These are phyloP conservation scores for Solanum tarijense DNA, from an alignment of 257 asterid genomes.

Conservation along the genomic window DNA sequence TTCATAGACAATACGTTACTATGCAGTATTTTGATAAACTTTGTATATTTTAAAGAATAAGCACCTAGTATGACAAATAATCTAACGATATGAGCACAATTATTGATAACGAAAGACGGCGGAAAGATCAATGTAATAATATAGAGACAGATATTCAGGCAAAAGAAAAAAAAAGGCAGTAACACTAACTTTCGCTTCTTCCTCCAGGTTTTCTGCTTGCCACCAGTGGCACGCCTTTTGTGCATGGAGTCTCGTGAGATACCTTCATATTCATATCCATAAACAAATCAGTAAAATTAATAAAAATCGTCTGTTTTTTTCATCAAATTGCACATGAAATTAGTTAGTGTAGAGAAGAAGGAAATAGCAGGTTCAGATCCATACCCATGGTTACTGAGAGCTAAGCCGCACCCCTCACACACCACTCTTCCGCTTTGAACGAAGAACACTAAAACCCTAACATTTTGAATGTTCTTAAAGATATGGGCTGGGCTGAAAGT, in stretches of 20 bases:
- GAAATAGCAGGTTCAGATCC: neutral
- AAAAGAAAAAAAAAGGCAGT: neutral
- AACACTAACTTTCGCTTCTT: conserved; percentile 63
- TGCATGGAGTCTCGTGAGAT: conserved; percentile 69
- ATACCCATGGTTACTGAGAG: neutral
- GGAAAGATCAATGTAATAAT: neutral
- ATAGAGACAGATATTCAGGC: neutral
- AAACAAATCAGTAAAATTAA: neutral
- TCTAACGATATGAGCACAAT: neutral
- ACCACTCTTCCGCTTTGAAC: neutral
- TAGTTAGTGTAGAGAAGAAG: neutral
- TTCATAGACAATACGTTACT: neutral
- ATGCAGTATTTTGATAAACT: neutral
- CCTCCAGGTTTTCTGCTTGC: conserved; percentile 41
- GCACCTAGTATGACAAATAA: neutral
- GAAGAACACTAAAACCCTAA: conserved; percentile 15
- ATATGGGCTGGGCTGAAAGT: neutral
- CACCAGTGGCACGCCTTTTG: conserved; percentile 2
- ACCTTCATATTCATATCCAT: conserved; percentile 19
- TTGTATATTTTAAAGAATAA: neutral
- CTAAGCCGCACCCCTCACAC: neutral
- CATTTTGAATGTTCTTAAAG: neutral
- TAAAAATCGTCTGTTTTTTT: neutral
- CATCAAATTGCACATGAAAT: neutral
- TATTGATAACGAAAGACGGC: neutral